These are phyloP conservation scores for Marasmius tenuissimus DNA, from an alignment of 1,284 basidiomycete species.

Conservation along the genomic window DNA sequence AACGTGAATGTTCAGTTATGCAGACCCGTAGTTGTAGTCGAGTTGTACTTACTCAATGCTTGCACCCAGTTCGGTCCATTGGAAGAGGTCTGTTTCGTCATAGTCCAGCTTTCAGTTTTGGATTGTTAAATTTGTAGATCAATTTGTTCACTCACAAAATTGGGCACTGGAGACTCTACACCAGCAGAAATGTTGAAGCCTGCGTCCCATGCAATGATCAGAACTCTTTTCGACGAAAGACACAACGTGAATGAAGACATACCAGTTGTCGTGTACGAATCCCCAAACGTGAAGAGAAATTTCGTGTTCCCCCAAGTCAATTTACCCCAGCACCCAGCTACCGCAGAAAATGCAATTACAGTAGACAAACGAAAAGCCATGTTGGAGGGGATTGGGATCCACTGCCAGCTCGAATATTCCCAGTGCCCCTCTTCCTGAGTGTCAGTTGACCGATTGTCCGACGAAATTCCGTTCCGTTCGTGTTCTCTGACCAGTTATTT, in stretches of 20 bases:
- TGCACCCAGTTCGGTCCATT: conserved; percentile 68
- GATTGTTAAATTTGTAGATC: not conserved
- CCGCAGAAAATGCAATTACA: not conserved
- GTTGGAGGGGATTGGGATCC: not conserved
- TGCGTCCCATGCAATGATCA: conserved; percentile 11
- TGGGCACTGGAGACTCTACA: conserved; percentile 51
- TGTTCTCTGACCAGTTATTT: not conserved
- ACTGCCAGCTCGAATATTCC: not conserved
- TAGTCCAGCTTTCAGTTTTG: not conserved
- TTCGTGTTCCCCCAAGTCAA: conserved; percentile 44
- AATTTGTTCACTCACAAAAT: conserved; percentile 41
- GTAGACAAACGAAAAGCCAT: not conserved
- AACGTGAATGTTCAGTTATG: conserved; percentile 1
- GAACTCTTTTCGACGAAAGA: not conserved
- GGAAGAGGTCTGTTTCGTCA: conserved; percentile 47
- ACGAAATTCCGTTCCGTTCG: not conserved
- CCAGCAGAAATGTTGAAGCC: conserved; percentile 64
- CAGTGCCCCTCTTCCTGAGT: not conserved
- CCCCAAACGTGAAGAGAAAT: conserved; percentile 57
- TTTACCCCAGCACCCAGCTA: conserved; percentile 12
- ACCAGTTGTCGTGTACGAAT: conserved; percentile 48
- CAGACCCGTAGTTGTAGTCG: conserved; percentile 18
- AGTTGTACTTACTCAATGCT: conserved; percentile 42
- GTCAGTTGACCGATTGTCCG: not conserved
- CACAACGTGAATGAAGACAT: not conserved